These are phyloP conservation scores for Musa itinerans DNA, from an alignment of 176 grass and related monocot species.

Conservation along the genomic window DNA sequence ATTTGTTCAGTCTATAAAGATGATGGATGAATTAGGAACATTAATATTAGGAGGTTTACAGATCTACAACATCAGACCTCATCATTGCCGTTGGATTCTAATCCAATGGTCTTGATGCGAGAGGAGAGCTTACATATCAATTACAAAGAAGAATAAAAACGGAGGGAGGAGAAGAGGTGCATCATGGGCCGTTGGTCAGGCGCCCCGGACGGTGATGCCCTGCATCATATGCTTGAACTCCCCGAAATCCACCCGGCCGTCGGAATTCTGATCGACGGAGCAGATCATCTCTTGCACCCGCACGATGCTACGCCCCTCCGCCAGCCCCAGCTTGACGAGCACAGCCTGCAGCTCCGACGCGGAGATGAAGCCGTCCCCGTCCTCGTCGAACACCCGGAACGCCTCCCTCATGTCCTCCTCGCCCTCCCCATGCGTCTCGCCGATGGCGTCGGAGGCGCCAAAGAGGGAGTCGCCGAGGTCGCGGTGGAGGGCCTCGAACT, in stretches of 20 bases:
- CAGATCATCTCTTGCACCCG: not conserved
- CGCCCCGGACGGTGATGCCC: not conserved
- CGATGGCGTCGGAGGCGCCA: not conserved
- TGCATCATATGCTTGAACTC: slow-evolving; percentile 4
- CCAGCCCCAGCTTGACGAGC: not conserved
- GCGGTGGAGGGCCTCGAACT: slow-evolving; percentile 2
- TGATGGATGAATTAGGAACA: too few species aligned
- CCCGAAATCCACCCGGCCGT: slow-evolving; percentile 4
- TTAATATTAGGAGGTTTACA: too few species aligned
- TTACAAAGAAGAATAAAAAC: too few species aligned
- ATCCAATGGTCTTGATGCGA: too few species aligned
- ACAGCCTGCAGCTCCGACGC: not conserved
- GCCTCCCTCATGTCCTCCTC: slow-evolving; percentile 5
- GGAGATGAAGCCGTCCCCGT: slow-evolving; percentile 9
- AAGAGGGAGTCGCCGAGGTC: slow-evolving; percentile 1
- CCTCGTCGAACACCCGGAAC: slow-evolving; percentile 2
- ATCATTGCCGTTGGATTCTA: too few species aligned
- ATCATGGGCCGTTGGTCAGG: not conserved
- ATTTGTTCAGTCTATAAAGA: too few species aligned
- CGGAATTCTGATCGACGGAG: not conserved
- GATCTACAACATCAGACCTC: too few species aligned
- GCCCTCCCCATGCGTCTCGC: not conserved
- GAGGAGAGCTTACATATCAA: too few species aligned
- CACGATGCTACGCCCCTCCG: not conserved
- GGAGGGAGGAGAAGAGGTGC: not conserved